Evolutionary conservation across 768 basidiomycete species (phyloP), one percentile per base, ranked within the genome.

Genomic region (Russula emetica): DNA sequence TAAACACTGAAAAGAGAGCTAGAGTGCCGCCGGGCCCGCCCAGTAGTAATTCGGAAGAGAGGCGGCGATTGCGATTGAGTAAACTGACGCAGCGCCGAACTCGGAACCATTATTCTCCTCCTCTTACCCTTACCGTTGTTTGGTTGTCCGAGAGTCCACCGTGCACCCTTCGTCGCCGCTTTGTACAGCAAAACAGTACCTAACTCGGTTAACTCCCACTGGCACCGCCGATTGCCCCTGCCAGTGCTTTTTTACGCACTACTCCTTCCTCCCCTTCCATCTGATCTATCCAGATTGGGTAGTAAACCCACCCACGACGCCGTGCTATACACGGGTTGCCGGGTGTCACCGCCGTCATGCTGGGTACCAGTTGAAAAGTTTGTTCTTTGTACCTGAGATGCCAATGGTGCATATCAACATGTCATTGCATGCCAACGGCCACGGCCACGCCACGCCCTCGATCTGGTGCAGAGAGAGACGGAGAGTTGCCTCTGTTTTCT

Each of bases 41-140:
- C n/a, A n/a, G n/a, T n/a, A 60, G 36, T 16, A 52, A 28, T 50
- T 60, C 58, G 58, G 59, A 32, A 42, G 51, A 60, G 59, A 60
- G 51, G 59, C 40, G 59, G 59, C 51, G 59, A 60, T 60, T 52
- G 61, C 61, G 61, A 62, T 62, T 57, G 61, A 57, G 61, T 59
- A 59, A 59, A 59, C 49, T 51, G 58, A 51, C 58, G 26, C 47
- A 42, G 20, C 47, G 32, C 47, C 32, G 45, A 47, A 47, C 44
- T n/a, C 38, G 38, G 44, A 45, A 34, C 22, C 57, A 24, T 7
- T 30, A 14, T 14, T 14, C 44, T 28, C 42, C 44, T 45, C 32
- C 28, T 45, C 44, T 57, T 57, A 30, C 55, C 18, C 16, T 9
- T 22, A 18, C 53, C 6, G 22, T 7, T n/a, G 34, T 13, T 38